Base-by-base conservation (phyloP, 352 stramenopile species). In the Aphanomyces euteiches region DNA sequence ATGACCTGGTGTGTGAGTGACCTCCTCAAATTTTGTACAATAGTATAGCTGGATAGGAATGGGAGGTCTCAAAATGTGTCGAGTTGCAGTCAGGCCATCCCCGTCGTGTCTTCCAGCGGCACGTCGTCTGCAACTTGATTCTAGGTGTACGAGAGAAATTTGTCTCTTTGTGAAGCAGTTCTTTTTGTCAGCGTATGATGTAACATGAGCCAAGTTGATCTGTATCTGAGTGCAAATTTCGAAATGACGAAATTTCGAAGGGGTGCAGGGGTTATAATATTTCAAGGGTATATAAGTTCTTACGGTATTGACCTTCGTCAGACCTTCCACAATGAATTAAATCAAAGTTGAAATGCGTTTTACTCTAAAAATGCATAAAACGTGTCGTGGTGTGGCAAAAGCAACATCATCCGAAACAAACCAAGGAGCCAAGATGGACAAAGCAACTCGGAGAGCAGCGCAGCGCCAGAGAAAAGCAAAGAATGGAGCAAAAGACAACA, bases 21-120 rank as follows among this genome's bases (percentile, higher is more conserved):
- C 54, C 28, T 10, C 28, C 54, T 37, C 36, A 19, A 19, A 61
- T n/a, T 38, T 58, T 61, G 54, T 61, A 61, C 54, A 40, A 61
- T 61, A 61, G 54, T 61, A 61, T 61, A 61, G 54, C 54, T 61
- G 54, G 54, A 61, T 61, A 61, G 54, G 43, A 61, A 19, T 1
- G 54, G 54, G 37, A 12, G 54, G 37, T 37, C 54, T 41, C 54
- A 61, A 61, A 61, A 40, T 61, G 54, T 19, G 37, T 61, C 54
- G 54, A 61, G 19, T 5, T 7, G 6, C 54, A 28, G 54, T 61
- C 54, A 61, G 54, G 54, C 7, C 7, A 19, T 61, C 7, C 54
- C 54, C 54, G 54, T 61, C n/a, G 54, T 37, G 54, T 37, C 54
- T 61, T 61, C 34, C 54, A 61, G 54, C 54, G 54, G 54, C 34